A percentile compares a stretch with the other conserved stretches of the same genome.
These are phyloP conservation scores for Cercophora scortea DNA, from an alignment of 495 filamentous ascomycete genomes.

Conservation along the genomic window DNA sequence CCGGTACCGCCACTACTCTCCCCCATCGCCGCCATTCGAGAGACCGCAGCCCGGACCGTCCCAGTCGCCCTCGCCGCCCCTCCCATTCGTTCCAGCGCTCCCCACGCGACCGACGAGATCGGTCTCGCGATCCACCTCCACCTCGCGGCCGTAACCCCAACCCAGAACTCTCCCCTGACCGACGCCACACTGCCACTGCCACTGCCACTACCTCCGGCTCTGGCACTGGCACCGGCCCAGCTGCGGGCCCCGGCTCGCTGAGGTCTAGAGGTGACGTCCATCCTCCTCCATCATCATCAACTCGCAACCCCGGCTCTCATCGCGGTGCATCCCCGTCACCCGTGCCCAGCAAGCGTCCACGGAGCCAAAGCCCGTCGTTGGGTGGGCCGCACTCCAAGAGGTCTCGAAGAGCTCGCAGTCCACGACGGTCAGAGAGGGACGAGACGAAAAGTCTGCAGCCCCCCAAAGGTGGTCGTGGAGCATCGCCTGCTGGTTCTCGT, in stretches of 20 bases:
- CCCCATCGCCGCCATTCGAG: slow-evolving; percentile 15
- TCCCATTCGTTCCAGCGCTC: slow-evolving; percentile 19
- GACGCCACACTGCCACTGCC: slow-evolving; percentile 6
- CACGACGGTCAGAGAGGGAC: slow-evolving; percentile 19
- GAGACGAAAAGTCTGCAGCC: slow-evolving; percentile 13
- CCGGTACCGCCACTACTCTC: not conserved
- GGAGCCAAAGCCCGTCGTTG: slow-evolving; percentile 26
- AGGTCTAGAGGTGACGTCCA: slow-evolving; percentile 13
- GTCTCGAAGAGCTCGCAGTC: slow-evolving; percentile 25
- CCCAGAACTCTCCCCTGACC: slow-evolving; percentile 18
- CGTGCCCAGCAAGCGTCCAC: slow-evolving; percentile 29
- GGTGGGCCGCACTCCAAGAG: slow-evolving; percentile 25
- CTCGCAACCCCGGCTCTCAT: not conserved
- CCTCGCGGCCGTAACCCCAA: slow-evolving; percentile 26
- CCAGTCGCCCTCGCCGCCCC: slow-evolving; percentile 18
- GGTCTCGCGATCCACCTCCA: slow-evolving; percentile 23
- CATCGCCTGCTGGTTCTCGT: slow-evolving; percentile 16
- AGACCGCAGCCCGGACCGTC: slow-evolving; percentile 26
- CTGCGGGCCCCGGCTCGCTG: slow-evolving; percentile 6
- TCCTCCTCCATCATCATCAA: not conserved
- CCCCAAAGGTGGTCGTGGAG: slow-evolving; percentile 11
- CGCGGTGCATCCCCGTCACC: slow-evolving; percentile 25
- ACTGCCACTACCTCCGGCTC: not conserved
- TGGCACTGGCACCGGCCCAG: not conserved
- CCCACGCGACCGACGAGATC: slow-evolving; percentile 19